Evolutionary conservation across 2,329 filamentous ascomycete genomes (phyloP).

Genomic region (Neonectria coccinea): DNA sequence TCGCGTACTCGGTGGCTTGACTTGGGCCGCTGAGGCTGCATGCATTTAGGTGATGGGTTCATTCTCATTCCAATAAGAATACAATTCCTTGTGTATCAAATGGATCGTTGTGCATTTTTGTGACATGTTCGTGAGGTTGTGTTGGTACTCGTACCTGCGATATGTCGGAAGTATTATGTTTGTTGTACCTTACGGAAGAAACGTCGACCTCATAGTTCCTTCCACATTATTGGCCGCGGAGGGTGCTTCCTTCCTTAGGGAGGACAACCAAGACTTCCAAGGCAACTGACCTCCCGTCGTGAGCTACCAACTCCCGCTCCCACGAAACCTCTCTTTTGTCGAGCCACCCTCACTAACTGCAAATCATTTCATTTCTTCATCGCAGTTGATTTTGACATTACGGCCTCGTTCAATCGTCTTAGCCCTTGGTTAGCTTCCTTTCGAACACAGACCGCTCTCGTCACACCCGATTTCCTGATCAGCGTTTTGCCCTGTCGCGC

Average conservation of each 20-base stretch:
- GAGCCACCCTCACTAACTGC: constrained; percentile 17
- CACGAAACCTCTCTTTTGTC: neutral
- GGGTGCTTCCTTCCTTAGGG: neutral
- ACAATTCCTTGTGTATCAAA: constrained; percentile 25
- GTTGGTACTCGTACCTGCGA: neutral
- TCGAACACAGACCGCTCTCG: neutral
- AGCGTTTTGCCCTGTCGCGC: neutral
- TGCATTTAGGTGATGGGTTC: constrained; percentile 20
- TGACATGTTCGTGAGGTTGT: neutral
- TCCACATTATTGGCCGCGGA: neutral
- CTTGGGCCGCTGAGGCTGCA: constrained; percentile 18
- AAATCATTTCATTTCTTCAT: constrained; percentile 24
- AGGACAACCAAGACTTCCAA: neutral
- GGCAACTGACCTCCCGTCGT: neutral
- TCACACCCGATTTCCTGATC: constrained; percentile 2
- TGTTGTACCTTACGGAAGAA: neutral
- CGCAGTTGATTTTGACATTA: constrained; percentile 11
- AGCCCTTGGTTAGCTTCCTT: constrained; percentile 15
- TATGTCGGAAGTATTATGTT: no score
- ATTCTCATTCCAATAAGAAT: constrained; percentile 20
- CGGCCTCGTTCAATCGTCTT: neutral
- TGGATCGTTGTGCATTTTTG: neutral
- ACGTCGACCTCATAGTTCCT: neutral
- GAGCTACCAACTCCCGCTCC: neutral
- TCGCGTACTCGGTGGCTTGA: constrained; percentile 34